Base-by-base conservation (phyloP, 2,329 filamentous ascomycete species). In the Fusarium annulatum region DNA sequence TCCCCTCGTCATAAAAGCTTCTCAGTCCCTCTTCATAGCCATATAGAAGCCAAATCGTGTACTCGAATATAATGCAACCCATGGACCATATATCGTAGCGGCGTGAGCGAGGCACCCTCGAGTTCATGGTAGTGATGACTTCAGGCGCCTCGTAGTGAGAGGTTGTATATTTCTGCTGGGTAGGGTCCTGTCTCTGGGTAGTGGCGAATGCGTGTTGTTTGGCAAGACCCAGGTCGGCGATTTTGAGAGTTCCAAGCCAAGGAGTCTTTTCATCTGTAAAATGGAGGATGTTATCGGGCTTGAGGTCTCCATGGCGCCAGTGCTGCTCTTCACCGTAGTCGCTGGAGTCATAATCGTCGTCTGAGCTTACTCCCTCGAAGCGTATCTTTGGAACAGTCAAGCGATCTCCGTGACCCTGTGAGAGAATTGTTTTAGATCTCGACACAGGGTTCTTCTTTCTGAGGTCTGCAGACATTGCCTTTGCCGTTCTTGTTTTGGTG, bases 51-150 rank as follows among this genome's bases (percentile, higher is more conserved):
- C 80, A 82, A 9, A 80, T 72, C 5, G 77, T 26, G 2, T 76
- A 77, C 55, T 81, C 80, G 2, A 82, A 62, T 1, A 73, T 71
- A 11, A 82, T 75, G 33, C 79, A 80, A 0, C 80, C 80, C 53
- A 81, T 71, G 0, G 79, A 80, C 80, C 80, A 82, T 8, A 76
- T 69, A 11, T 81, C 80, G 18, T 79, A 81, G 0, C 64, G 64
- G 1, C 79, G 71, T 1, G 79, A 79, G 7, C 71, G 52, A 2
- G 69, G 55, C 15, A 56, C 26, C 9, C 64, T 28, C n/a, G 51
- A 7, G 1, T 39, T 23, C 30, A 15, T 45, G 7, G 26, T 64
- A 6, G 42, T 73, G 16, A 53, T 62, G 1, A 61, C 63, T 21
- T 76, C 73, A 9, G 73, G 73, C 4, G 73, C 65, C 39, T 71